Evolutionary conservation across 306 rosid species (phyloP).

Genomic region (Vicia sativa): DNA sequence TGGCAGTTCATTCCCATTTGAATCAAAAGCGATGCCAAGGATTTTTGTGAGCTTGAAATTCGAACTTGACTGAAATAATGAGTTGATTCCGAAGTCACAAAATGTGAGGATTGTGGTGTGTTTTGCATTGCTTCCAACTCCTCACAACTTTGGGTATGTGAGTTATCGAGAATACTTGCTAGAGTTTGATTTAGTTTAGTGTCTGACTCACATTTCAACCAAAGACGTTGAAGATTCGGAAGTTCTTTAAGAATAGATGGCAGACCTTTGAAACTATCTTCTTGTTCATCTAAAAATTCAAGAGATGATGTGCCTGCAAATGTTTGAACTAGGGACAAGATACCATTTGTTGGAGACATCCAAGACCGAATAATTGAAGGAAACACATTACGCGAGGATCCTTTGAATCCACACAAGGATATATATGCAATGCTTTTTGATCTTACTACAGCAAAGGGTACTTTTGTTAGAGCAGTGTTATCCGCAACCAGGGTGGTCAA

Average conservation of each 20-base stretch:
- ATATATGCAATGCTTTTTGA: too few relatives aligned
- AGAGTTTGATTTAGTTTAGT: background rate
- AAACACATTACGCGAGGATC: background rate
- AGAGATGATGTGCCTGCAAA: slow-evolving; percentile 4
- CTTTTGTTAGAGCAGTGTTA: background rate
- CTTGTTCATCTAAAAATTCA: background rate
- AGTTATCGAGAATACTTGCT: background rate
- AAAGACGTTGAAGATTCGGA: slow-evolving; percentile 4
- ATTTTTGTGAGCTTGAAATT: slow-evolving; percentile 1
- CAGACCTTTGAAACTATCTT: too few relatives aligned
- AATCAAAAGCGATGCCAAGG: background rate
- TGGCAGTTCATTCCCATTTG: background rate
- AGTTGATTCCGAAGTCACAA: background rate
- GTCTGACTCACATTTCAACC: background rate
- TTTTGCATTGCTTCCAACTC: background rate
- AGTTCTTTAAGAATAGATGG: background rate
- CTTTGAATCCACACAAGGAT: background rate
- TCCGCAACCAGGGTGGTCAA: too few relatives aligned
- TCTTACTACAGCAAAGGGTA: background rate
- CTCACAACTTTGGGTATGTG: background rate
- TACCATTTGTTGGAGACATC: background rate
- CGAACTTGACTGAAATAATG: background rate
- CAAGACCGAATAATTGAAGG: slow-evolving; percentile 3
- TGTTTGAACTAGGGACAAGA: background rate
- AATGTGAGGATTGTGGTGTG: background rate